Base-by-base conservation (phyloP, 164 flowering plant genomes). In the Sedum album region DNA sequence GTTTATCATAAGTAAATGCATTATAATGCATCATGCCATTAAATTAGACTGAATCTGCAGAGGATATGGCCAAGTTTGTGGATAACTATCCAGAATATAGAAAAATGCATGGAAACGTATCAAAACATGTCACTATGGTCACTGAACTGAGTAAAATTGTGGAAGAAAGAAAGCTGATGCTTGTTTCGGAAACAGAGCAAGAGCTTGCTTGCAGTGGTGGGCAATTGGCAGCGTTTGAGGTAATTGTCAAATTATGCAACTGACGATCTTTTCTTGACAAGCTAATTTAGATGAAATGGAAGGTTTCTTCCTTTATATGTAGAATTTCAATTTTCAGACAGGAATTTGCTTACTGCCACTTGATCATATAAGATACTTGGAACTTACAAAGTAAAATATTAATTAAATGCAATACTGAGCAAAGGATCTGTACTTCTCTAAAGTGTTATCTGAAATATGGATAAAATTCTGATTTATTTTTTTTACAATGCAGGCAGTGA, bases 21-120 rank as follows among this genome's bases (percentile, higher is more conserved):
- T 25, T 55, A 25, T 28, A 55, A 55, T 55, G 6, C 61, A 26
- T 55, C 17, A 25, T 25, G 11, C 31, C 61, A 26, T 55, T 53
- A 53, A 23, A 21, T 21, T 25, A 15, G 14, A 55, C 18, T 69
- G 38, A 68, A 72, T 79, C 46, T 82, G 71, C 88, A 91, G 97
- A 94, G 69, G 97, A 94, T 77, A 94, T 94, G 96, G 96, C 97
- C 75, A 94, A 84, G 79, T 94, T 94, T 86, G 96, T 94, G 71
- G 97, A 90, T 71, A 91, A 88, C 70, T 94, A 91, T 68, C 99
- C 99, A 0, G 96, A 90, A 82, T 94, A 91, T 78, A 84, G 86
- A 75, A 91, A 88, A 79, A 90, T 90, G 96, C 99, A 91, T 38
- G 96, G 96, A 14, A 91, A 94, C 82, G 97, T 94, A 66, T 91